phyloP scores from a whole-genome alignment of 1,139 yeast genomes.

The Starmera stellimalicola region DNA sequence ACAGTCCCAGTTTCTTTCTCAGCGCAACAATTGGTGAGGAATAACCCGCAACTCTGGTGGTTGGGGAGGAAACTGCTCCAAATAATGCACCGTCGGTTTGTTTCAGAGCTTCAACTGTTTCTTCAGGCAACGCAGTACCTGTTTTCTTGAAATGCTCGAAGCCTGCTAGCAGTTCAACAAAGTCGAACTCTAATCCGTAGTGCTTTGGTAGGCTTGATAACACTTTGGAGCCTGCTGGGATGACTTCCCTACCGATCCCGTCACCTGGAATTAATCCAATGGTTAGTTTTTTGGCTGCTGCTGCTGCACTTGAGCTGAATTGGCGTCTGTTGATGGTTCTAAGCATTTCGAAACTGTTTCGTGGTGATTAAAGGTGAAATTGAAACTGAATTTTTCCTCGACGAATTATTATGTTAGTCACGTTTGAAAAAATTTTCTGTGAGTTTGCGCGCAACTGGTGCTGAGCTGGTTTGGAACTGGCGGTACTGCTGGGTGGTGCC shows the following conservation, averaged over 20 bases:
- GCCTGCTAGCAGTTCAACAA: slow-evolving; percentile 86
- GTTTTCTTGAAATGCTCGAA: slow-evolving; percentile 87
- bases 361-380: too few species aligned
- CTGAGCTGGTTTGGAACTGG: too few species aligned
- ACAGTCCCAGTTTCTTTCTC: slow-evolving; percentile 87
- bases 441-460: too few species aligned
- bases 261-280: slow-evolving; percentile 86
- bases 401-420: too few species aligned
- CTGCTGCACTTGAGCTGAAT: background rate
- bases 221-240: slow-evolving; percentile 85
- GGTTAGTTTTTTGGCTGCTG: slow-evolving; percentile 1
- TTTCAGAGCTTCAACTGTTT: slow-evolving; percentile 73
- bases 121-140: slow-evolving; percentile 92
- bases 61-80: slow-evolving; percentile 95
- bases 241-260: slow-evolving; percentile 96
- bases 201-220: slow-evolving; percentile 72
- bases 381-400: too few species aligned
- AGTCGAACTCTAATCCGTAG: slow-evolving; percentile 73
- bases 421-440: too few species aligned
- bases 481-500: too few species aligned
- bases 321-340: background rate
- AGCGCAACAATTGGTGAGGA: slow-evolving; percentile 97
- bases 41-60: slow-evolving; percentile 89
- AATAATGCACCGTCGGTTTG: slow-evolving; percentile 96
- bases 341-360: background rate